Base-by-base conservation (phyloP, 345 rosid species). In the Pugionium cornutum region DNA sequence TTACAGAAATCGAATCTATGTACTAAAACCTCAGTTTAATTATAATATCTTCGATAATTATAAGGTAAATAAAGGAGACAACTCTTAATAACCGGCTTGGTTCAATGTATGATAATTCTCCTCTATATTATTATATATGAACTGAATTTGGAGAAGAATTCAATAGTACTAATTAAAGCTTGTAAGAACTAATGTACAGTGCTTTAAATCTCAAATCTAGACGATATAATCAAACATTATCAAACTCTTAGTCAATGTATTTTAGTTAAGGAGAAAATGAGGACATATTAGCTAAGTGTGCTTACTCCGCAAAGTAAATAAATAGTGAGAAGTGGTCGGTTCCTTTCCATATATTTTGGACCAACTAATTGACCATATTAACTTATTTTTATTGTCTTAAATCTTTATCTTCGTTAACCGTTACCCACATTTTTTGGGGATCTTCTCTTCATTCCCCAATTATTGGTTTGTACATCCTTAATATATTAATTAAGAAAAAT, bases 341-440 rank as follows among this genome's bases (percentile, higher is more conserved):
- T 59, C 54, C 44, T 42, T 66, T 73, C 76, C 76, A 43, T 60
- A 41, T 52, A 58, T 52, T 52, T 58, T 58, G 76, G 72, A 73
- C 53, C 46, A 66, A 58, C 65, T 73, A 66, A 73, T 58, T 58
- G 72, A 65, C 67, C 60, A 4, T 65, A 49, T 30, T 58, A 58
- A 58, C 71, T 65, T 43, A 34, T 41, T 34, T 42, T 40, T 55
- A 64, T 4, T 40, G 50, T 70, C 36, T 54, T 32, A 62, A 64
- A 71, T 64, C 58, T 41, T 54, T 47, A 27, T 64, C 39, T 37
- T 64, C 66, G 11, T 11, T 27, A 48, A 72, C 60, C 34, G 70
- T 72, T 50, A 50, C 69, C 66, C 39, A 50, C 76, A 33, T 52
- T 73, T 47, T 63, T 41, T 48, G 5, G 58, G 68, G 60, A 64